Percentiles rank a stretch among this genome's conserved stretches.
phyloP scores from a whole-genome alignment of 2,329 filamentous ascomycete species.

The Aureobasidium sp. region DNA sequence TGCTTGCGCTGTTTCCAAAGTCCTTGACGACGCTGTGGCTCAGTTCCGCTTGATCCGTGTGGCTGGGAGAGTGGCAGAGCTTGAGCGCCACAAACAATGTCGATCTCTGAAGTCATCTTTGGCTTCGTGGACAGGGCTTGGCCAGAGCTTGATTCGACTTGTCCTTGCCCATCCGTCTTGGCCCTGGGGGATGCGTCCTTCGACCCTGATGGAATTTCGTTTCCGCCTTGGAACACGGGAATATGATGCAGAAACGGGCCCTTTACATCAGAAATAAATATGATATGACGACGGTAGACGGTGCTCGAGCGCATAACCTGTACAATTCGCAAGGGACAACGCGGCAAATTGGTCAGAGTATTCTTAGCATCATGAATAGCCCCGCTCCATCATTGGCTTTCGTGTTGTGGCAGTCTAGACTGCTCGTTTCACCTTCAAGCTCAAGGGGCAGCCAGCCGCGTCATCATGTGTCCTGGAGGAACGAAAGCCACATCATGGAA shows the following conservation, averaged over 20 bases:
- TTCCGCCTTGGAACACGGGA: not conserved
- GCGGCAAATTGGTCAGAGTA: not conserved
- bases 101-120: not conserved
- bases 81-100: not conserved
- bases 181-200: not conserved
- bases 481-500: constrained; percentile 8
- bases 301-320: not conserved
- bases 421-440: constrained; percentile 6
- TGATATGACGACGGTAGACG: not conserved
- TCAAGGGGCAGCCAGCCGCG: constrained; percentile 3
- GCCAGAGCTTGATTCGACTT: not conserved
- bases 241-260: not conserved
- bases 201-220: not conserved
- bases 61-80: too few relatives aligned
- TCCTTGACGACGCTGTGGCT: not conserved
- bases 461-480: constrained; percentile 2
- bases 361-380: constrained; percentile 1
- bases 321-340: too few relatives aligned
- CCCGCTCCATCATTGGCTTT: constrained; percentile 5
- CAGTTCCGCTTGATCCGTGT: not conserved
- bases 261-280: not conserved
- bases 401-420: not conserved
- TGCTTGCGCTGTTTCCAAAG: not conserved
- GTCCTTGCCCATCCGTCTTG: not conserved
- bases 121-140: not conserved